Evolutionary conservation across 2,329 filamentous ascomycete genomes (phyloP).

Genomic region (Geosmithia morbida): DNA sequence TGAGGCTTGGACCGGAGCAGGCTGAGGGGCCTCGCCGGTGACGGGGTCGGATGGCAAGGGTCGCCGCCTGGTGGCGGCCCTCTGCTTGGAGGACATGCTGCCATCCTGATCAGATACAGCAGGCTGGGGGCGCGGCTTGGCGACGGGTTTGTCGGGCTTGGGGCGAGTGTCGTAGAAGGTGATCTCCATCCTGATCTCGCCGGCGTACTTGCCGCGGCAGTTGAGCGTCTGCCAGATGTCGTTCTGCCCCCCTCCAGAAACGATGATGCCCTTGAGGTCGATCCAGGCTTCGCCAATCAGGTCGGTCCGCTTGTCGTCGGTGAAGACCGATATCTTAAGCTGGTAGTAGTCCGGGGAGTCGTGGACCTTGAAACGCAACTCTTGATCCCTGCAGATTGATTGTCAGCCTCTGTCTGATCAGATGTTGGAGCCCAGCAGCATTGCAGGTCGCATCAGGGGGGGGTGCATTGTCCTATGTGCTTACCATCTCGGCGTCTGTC

Average conservation of each 20-base stretch:
- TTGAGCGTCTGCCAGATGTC: conserved; percentile 84
- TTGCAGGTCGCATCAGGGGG: too few species aligned
- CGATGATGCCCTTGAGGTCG: conserved; percentile 65
- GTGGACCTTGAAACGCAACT: conserved; percentile 89
- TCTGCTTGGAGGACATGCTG: conserved; percentile 26
- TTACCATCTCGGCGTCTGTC: conserved; percentile 92
- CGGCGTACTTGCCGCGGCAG: conserved; percentile 89
- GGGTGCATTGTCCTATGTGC: conserved; percentile 2
- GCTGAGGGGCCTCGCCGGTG: conserved; percentile 28
- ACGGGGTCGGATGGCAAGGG: conserved; percentile 73
- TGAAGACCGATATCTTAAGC: conserved; percentile 91
- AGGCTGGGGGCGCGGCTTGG: conserved; percentile 32
- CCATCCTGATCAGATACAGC: conserved; percentile 20
- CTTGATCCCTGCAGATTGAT: conserved; percentile 95
- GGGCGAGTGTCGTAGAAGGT: conserved; percentile 89
- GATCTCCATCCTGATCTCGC: conserved; percentile 86
- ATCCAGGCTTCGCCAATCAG: conserved; percentile 92
- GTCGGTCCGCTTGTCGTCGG: conserved; percentile 96
- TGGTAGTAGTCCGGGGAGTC: conserved; percentile 94
- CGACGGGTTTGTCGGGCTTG: conserved; percentile 56
- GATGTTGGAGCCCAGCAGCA: too few species aligned
- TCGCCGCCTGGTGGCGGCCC: conserved; percentile 57
- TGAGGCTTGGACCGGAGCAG: conserved; percentile 12
- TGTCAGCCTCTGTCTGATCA: too few species aligned
- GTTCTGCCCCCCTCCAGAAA: conserved; percentile 79